Percentiles rank a stretch among this genome's conserved stretches.
Conservation (phyloP, 129 eudicot species). For the Kitagawia praeruptora region DNA sequence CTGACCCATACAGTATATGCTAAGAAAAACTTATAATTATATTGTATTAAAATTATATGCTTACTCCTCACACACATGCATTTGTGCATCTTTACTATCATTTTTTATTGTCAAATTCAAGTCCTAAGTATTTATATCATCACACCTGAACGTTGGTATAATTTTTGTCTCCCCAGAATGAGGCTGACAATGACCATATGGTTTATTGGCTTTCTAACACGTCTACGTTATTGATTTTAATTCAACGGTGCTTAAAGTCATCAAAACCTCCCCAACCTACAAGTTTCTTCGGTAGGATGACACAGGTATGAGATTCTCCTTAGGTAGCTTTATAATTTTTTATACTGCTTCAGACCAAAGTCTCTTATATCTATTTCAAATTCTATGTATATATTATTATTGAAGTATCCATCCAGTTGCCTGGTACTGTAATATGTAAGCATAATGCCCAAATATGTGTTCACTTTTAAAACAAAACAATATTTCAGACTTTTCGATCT, state of each 20-base stretch:
- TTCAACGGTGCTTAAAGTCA: conserved; percentile 50
- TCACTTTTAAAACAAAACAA: not conserved
- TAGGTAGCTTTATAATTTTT: not conserved
- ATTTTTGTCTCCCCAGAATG: conserved; percentile 39
- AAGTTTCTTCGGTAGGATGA: conserved; percentile 76
- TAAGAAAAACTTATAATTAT: not conserved
- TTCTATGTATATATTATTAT: not conserved
- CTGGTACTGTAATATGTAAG: not conserved
- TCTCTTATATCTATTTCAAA: not conserved
- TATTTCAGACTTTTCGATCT: conserved; percentile 56
- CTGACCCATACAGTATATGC: not conserved
- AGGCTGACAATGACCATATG: conserved; percentile 42
- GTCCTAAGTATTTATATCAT: not conserved
- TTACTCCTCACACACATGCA: not conserved
- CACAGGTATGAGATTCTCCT: conserved; percentile 37
- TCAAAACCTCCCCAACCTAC: conserved; percentile 62
- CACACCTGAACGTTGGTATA: not conserved
- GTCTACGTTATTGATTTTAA: conserved; percentile 52
- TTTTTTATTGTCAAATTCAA: not conserved
- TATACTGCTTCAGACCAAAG: not conserved
- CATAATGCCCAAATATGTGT: not conserved
- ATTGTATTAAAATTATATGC: not conserved
- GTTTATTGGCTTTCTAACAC: conserved; percentile 89
- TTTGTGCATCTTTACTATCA: not conserved
- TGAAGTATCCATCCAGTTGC: not conserved